Base-by-base conservation (phyloP, 306 rosid species). In the Vachellia collinsii region DNA sequence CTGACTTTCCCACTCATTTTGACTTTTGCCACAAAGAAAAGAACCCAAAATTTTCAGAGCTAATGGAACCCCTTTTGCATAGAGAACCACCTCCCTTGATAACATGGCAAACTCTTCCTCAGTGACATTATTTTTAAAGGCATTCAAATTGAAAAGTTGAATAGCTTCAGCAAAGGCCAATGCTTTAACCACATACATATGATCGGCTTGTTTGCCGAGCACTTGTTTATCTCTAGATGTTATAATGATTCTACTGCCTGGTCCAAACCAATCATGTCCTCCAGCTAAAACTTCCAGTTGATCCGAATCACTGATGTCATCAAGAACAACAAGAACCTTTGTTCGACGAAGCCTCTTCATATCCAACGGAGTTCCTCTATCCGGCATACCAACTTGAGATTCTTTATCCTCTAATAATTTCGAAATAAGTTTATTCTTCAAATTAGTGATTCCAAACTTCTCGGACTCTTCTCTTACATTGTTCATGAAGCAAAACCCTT, bases 221-320 rank as follows among this genome's bases (percentile, higher is more conserved):
- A 58, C 64, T 20, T 58, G 14, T 20, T 20, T 58, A 8, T 58
- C 64, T 20, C 36, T 58, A 9, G 64, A 20, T 8, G 64, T 58
- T 22, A 58, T 58, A 58, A 58, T 58, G 29, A 58, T 58, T 58
- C 64, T 58, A 58, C 64, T 58, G 11, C 64, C 64, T 58, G 64
- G 7, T 58, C 64, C 64, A 58, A 58, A 58, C 36, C 64, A 58
- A 8, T 58, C 64, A 22, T 22, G 64, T 22, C 36, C 64, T 58
- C 64, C 64, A 20, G 64, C 64, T 58, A 58, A 58, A 3, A 9
- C 9, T 58, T 58, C 64, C 4, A 58, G 64, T 58, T 58, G 64
- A 9, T 58, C 36, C 3, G 12, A 20, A 9, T 22, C 64, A 58
- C 36, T 58, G 11, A 58, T 36, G 25, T 58, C 64, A 58, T 58